These are phyloP conservation scores for Priceomyces castillae DNA, from an alignment of 805 yeast species.

Conservation along the genomic window DNA sequence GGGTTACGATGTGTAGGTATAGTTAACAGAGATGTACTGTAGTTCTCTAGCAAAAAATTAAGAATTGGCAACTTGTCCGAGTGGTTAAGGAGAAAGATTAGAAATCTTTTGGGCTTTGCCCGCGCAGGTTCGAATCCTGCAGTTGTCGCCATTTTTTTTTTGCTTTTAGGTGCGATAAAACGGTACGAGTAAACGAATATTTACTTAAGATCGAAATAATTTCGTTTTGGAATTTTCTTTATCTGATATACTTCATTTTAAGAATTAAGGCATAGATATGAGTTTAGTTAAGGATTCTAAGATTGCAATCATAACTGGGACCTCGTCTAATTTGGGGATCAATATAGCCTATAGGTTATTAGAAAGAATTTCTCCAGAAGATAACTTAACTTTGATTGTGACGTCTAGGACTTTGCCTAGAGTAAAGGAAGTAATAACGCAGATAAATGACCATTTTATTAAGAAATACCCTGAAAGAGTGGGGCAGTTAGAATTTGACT, in stretches of 20 bases:
- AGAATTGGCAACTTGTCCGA: constrained; percentile 51
- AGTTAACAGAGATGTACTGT: too few relatives aligned
- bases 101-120: constrained; percentile 61
- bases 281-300: constrained; percentile 16
- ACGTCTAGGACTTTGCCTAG: constrained; percentile 88
- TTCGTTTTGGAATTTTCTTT: too few relatives aligned
- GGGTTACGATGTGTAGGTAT: too few relatives aligned
- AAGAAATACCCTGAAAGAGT: constrained; percentile 33
- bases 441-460: constrained; percentile 45
- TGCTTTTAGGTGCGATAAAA: too few relatives aligned
- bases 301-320: constrained; percentile 43
- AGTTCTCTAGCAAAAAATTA: neutral
- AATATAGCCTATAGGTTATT: constrained; percentile 81
- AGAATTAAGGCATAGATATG: constrained; percentile 2
- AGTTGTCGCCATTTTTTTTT: constrained; percentile 43
- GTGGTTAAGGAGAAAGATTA: constrained; percentile 58
- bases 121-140: constrained; percentile 65
- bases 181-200: too few relatives aligned
- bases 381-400: constrained; percentile 72
- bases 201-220: too few relatives aligned
- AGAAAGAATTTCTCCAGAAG: constrained; percentile 50
- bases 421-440: constrained; percentile 69
- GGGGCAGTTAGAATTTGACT: constrained; percentile 78
- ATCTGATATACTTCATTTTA: neutral
- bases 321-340: constrained; percentile 70